These are phyloP conservation scores for Ophiostoma triangulosporum DNA, from an alignment of 2,329 filamentous ascomycete species.

Conservation along the genomic window DNA sequence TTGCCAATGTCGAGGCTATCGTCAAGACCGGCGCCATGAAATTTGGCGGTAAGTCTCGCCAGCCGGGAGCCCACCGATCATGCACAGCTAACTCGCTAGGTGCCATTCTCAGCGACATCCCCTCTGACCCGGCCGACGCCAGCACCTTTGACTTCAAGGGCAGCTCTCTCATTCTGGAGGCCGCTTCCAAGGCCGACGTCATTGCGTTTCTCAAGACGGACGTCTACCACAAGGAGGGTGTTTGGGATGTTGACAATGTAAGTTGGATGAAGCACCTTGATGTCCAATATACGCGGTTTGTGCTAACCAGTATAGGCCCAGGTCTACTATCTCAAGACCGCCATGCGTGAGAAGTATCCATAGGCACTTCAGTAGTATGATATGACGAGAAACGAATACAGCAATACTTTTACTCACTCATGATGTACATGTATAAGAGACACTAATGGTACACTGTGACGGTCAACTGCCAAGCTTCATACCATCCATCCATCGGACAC, in stretches of 20 bases:
- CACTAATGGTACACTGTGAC: too few relatives aligned
- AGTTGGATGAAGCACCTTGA: constrained; percentile 10
- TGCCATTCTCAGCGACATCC: constrained; percentile 52
- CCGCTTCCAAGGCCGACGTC: constrained; percentile 56
- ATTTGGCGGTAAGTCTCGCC: constrained; percentile 48
- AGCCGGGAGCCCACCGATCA: not conserved
- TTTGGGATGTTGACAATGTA: constrained; percentile 69
- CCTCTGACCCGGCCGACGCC: constrained; percentile 42
- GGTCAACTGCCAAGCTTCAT: too few relatives aligned
- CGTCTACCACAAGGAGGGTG: constrained; percentile 55
- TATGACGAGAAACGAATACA: not conserved
- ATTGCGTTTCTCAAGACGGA: constrained; percentile 54
- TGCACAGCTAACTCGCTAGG: constrained; percentile 29
- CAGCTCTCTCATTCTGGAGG: constrained; percentile 54
- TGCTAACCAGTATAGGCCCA: constrained; percentile 15
- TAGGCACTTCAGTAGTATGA: not conserved
- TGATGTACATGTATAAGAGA: too few relatives aligned
- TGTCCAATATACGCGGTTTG: not conserved
- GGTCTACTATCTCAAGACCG: constrained; percentile 22
- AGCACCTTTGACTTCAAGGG: constrained; percentile 57
- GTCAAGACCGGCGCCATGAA: constrained; percentile 44
- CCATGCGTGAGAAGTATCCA: constrained; percentile 16
- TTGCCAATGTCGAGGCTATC: constrained; percentile 38
- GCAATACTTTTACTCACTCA: too few relatives aligned
- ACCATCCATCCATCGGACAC: too few relatives aligned